Evolutionary conservation across 495 filamentous ascomycete species (phyloP), one percentile per base, ranked within the genome.

Genomic region (Hypoxylon fuscum): DNA sequence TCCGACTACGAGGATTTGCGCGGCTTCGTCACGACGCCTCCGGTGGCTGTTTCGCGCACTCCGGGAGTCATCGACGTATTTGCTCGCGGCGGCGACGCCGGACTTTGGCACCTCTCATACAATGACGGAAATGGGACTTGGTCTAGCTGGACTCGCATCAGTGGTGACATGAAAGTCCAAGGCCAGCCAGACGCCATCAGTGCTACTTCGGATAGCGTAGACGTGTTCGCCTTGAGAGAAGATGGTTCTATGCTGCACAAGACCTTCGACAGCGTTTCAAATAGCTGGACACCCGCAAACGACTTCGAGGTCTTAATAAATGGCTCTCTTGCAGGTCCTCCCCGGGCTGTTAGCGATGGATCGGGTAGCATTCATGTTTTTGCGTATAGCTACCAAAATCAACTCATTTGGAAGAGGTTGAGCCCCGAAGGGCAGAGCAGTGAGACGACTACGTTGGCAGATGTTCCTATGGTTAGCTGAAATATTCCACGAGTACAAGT

Each of bases 21-120:
- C 12, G 57, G 57, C 15, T 60, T 37, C 18, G 57, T 45, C 11
- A 53, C 48, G 25, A 41, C 57, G 11, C 49, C 48, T 17, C 57
- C 49, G 21, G 49, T 53, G 5, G 57, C 41, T 0, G 48, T 60
- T 5, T 60, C 57, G 42, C 48, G 57, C 17, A 32, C 7, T 2
- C 57, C 48, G 11, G 57, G 57, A 18, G 23, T 60, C 10, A 29
- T 60, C 15, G 57, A 53, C 20, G 57, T 60, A 11, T 60, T 60
- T 23, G 49, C 29, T 32, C 57, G 41, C 21, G 57, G 57, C n/a
- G 49, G 41, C 10, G 57, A 60, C 29, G 47, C 21, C 0, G 57
- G 57, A 22, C 48, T 60, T 17, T 60, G 57, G 57, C 29, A 47
- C 15, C 29, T 60, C 18, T 53, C 57, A 11, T 60, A 60, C 23